These are phyloP conservation scores for Thelonectria blattea DNA, from an alignment of 2,329 filamentous ascomycete species.

Conservation along the genomic window DNA sequence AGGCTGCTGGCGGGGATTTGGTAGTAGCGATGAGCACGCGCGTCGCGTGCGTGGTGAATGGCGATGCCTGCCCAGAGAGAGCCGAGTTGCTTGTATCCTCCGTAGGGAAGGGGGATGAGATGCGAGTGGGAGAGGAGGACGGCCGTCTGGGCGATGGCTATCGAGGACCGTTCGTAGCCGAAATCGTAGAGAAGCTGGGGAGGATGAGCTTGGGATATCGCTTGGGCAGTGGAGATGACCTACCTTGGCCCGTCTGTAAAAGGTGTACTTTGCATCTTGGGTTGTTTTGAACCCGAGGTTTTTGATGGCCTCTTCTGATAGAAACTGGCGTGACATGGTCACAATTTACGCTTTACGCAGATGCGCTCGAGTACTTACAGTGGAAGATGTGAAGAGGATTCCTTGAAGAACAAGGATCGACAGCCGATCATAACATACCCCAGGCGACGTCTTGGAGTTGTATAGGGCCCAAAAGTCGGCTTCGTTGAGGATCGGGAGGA, in stretches of 20 bases:
- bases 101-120: slow-evolving; percentile 33
- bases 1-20: slow-evolving; percentile 18
- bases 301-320: slow-evolving; percentile 28
- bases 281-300: slow-evolving; percentile 32
- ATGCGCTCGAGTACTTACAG: slow-evolving; percentile 7
- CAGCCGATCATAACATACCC: slow-evolving; percentile 18
- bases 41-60: slow-evolving; percentile 34
- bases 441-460: slow-evolving; percentile 20
- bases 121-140: slow-evolving; percentile 35
- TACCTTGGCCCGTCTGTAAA: slow-evolving; percentile 35
- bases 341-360: no score
- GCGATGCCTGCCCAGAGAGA: slow-evolving; percentile 37
- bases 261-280: slow-evolving; percentile 33
- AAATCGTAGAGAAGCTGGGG: slow-evolving; percentile 35
- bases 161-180: slow-evolving; percentile 32
- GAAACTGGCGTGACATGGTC: slow-evolving; percentile 20
- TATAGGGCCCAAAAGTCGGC: slow-evolving; percentile 36
- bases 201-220: background rate
- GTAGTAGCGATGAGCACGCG: slow-evolving; percentile 34
- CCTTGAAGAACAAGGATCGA: slow-evolving; percentile 34
- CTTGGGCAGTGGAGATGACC: rapidly evolving
- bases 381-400: slow-evolving; percentile 31
- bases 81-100: slow-evolving; percentile 34
- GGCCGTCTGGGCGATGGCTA: slow-evolving; percentile 35
- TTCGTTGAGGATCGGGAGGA: slow-evolving; percentile 37